Evolutionary conservation across 2,329 filamentous ascomycete species (phyloP).

Genomic region (Dactylellina cionopaga): DNA sequence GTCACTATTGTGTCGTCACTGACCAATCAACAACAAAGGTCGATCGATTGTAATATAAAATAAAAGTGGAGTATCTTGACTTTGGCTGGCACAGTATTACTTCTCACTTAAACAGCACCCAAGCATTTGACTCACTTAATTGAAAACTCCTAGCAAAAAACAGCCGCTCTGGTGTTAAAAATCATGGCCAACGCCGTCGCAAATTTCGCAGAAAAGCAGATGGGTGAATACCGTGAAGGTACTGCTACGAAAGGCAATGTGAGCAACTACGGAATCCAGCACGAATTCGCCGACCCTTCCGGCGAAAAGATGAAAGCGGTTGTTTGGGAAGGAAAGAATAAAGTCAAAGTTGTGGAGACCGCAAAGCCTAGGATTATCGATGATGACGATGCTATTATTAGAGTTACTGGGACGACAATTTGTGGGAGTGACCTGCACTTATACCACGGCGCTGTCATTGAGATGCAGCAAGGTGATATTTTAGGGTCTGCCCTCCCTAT

Average conservation of each 20-base stretch:
- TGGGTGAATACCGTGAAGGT: constrained; percentile 73
- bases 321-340: constrained; percentile 83
- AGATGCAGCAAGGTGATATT: constrained; percentile 73
- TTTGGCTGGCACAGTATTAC: too few species aligned
- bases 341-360: constrained; percentile 71
- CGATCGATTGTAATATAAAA: too few species aligned
- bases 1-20: background rate
- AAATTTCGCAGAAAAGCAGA: constrained; percentile 69
- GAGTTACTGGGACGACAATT: constrained; percentile 61
- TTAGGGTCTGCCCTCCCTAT: constrained; percentile 63
- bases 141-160: background rate
- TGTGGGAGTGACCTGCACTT: constrained; percentile 71
- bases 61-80: too few species aligned
- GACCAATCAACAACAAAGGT: background rate
- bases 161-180: background rate
- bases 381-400: constrained; percentile 57
- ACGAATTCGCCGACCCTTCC: constrained; percentile 64
- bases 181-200: constrained; percentile 31
- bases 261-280: constrained; percentile 70
- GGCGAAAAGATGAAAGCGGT: constrained; percentile 79
- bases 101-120: too few species aligned
- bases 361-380: constrained; percentile 57
- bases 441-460: constrained; percentile 68
- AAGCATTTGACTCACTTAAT: background rate
- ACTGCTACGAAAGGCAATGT: constrained; percentile 75